Conservation (phyloP, 768 basidiomycete genomes). For the Russula sp. region DNA sequence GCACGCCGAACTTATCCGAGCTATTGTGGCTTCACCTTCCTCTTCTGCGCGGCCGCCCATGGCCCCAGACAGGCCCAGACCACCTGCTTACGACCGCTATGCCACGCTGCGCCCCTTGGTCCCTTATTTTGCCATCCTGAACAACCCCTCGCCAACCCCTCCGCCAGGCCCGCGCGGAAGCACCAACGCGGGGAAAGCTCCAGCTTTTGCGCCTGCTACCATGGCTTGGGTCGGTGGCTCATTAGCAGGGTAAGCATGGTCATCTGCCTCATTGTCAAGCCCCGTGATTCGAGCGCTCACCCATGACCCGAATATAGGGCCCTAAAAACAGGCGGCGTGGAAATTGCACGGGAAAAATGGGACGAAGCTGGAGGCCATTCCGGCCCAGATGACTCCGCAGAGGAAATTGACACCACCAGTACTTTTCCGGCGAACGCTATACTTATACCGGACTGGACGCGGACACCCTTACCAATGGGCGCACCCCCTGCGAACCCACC, state of each 20-base stretch:
- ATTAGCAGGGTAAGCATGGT: slow-evolving; percentile 68
- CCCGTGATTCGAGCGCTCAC: neutral
- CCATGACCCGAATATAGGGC: slow-evolving; percentile 40
- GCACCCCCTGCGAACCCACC: slow-evolving; percentile 50
- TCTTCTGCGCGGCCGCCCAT: slow-evolving; percentile 33
- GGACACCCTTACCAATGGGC: slow-evolving; percentile 52
- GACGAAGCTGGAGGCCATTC: slow-evolving; percentile 55
- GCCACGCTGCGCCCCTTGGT: slow-evolving; percentile 64
- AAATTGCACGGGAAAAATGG: slow-evolving; percentile 80
- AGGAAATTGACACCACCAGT: slow-evolving; percentile 27
- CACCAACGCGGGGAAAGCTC: slow-evolving; percentile 74
- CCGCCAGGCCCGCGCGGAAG: slow-evolving; percentile 44
- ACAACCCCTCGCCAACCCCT: slow-evolving; percentile 65
- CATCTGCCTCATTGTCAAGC: neutral
- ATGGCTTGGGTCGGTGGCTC: slow-evolving; percentile 94
- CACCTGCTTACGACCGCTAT: slow-evolving; percentile 67
- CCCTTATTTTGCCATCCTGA: slow-evolving; percentile 73
- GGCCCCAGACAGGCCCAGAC: slow-evolving; percentile 36
- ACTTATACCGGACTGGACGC: slow-evolving; percentile 83
- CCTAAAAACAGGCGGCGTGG: slow-evolving; percentile 80
- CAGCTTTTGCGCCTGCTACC: slow-evolving; percentile 75
- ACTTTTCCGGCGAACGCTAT: slow-evolving; percentile 38
- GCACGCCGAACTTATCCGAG: slow-evolving; percentile 67
- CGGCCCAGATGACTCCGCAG: slow-evolving; percentile 35
- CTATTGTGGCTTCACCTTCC: slow-evolving; percentile 41